Percentiles rank a stretch among this genome's conserved stretches.
phyloP scores from a whole-genome alignment of 140 eudicot species.

The Bidens hawaiensis region DNA sequence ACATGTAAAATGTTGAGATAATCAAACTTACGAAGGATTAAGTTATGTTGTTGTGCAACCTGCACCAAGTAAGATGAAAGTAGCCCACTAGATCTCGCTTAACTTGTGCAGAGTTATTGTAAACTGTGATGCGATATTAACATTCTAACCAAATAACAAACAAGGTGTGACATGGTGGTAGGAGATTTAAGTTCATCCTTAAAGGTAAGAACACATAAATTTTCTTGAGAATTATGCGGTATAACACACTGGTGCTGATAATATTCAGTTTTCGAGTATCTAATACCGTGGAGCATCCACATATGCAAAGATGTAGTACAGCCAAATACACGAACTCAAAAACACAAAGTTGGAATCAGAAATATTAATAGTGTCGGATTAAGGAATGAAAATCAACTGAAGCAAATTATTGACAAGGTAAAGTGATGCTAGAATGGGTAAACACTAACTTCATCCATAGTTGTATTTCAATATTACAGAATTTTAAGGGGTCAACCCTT shows the following conservation, averaged over 20 bases:
- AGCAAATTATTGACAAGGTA: conserved; percentile 93
- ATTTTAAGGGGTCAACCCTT: neutral
- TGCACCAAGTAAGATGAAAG: conserved; percentile 89
- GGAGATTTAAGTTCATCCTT: neutral
- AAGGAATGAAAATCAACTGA: conserved; percentile 41
- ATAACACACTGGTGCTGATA: conserved; percentile 87
- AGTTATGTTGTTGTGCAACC: conserved; percentile 99
- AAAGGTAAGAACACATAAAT: conserved; percentile 45
- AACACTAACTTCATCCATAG: conserved; percentile 83
- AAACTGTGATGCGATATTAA: conserved; percentile 1
- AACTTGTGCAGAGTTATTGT: conserved; percentile 46
- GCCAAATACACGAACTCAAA: conserved; percentile 40
- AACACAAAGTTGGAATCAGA: conserved; percentile 15
- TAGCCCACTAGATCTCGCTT: conserved; percentile 98
- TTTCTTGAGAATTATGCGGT: conserved; percentile 81
- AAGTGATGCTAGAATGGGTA: conserved; percentile 98
- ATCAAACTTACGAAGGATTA: conserved; percentile 70
- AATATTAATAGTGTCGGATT: conserved; percentile 4
- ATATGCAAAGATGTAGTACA: conserved; percentile 96
- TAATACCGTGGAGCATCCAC: conserved; percentile 99
- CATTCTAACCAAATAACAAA: conserved; percentile 12
- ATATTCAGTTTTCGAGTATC: conserved; percentile 90
- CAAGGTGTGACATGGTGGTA: conserved; percentile 17
- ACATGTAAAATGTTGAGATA: conserved; percentile 9
- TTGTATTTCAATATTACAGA: conserved; percentile 45